These are phyloP conservation scores for Aspergillus aculeatus DNA, from an alignment of 2,329 filamentous ascomycete genomes.

Conservation along the genomic window DNA sequence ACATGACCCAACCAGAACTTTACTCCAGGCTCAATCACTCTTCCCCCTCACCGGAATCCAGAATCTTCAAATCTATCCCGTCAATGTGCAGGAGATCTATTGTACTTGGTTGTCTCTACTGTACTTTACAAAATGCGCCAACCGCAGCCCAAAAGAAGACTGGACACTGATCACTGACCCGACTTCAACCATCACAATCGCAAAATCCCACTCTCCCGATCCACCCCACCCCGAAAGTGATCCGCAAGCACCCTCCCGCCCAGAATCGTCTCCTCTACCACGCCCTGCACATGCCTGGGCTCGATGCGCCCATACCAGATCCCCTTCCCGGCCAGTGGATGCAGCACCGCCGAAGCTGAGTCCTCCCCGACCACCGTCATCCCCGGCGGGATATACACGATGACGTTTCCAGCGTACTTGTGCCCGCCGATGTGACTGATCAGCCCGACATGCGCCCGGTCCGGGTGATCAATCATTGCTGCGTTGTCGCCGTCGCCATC, in stretches of 20 bases:
- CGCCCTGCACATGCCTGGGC: conserved; percentile 85
- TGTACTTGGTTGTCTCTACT: no score
- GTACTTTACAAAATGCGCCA: no score
- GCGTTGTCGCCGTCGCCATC: conserved; percentile 11
- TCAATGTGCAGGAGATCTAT: no score
- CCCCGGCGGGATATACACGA: conserved; percentile 65
- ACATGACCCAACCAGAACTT: no score
- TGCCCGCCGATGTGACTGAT: conserved; percentile 90
- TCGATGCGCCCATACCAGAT: conserved; percentile 85
- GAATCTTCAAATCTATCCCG: no score
- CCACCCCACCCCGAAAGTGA: conserved; percentile 84
- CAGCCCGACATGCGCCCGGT: conserved; percentile 40
- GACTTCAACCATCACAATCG: conserved; percentile 46
- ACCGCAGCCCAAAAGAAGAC: no score
- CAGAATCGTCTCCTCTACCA: conserved; percentile 81
- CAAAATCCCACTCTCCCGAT: conserved; percentile 68
- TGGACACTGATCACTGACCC: no score
- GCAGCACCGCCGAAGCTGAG: conserved; percentile 17
- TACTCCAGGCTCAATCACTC: no score
- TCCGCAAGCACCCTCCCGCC: conserved; percentile 81
- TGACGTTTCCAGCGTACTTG: conserved; percentile 91
- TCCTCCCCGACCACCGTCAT: conserved; percentile 23
- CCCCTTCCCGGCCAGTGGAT: conserved; percentile 42
- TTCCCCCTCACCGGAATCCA: no score
- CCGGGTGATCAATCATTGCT: conserved; percentile 26